phyloP scores from a whole-genome alignment of 2,329 filamentous ascomycete genomes.

The Aspergillus udagawae region DNA sequence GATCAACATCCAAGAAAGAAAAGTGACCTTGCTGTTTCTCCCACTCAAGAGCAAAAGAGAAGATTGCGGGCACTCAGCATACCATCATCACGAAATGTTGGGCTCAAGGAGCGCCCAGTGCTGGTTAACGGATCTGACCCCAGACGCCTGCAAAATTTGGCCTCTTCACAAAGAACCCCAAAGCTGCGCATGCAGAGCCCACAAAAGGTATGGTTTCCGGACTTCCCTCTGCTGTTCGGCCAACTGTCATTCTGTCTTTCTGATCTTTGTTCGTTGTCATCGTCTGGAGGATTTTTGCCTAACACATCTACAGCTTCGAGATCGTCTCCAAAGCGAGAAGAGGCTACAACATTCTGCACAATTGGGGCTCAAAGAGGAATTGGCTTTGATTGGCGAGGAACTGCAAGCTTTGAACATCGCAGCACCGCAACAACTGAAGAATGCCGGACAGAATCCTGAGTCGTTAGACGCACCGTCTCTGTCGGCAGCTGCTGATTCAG shows the following conservation, averaged over 20 bases:
- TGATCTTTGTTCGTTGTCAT: background rate
- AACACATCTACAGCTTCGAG: slow-evolving; percentile 51
- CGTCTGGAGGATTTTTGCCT: background rate
- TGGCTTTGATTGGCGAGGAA: slow-evolving; percentile 76
- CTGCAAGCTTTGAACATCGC: slow-evolving; percentile 51
- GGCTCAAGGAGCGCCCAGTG: slow-evolving; percentile 32
- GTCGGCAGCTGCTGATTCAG: slow-evolving; percentile 16
- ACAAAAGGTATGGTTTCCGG: slow-evolving; percentile 45
- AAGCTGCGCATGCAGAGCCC: slow-evolving; percentile 65
- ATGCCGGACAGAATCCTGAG: slow-evolving; percentile 28
- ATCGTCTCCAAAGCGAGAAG: slow-evolving; percentile 80
- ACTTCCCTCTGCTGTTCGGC: background rate
- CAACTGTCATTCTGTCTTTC: background rate
- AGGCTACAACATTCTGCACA: slow-evolving; percentile 68
- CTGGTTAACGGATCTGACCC: slow-evolving; percentile 29
- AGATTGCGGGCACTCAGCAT: slow-evolving; percentile 48
- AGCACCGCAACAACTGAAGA: slow-evolving; percentile 32
- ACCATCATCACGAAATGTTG: slow-evolving; percentile 40
- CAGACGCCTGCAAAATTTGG: slow-evolving; percentile 44
- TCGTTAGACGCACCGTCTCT: slow-evolving; percentile 12
- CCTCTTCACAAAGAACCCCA: slow-evolving; percentile 67
- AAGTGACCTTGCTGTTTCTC: slow-evolving; percentile 30
- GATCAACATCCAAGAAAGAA: slow-evolving; percentile 33
- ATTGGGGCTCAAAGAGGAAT: slow-evolving; percentile 65
- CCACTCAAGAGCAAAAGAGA: slow-evolving; percentile 39